These are phyloP conservation scores for Canavalia ensiformis DNA, from an alignment of 306 rosid genomes.

Conservation along the genomic window DNA sequence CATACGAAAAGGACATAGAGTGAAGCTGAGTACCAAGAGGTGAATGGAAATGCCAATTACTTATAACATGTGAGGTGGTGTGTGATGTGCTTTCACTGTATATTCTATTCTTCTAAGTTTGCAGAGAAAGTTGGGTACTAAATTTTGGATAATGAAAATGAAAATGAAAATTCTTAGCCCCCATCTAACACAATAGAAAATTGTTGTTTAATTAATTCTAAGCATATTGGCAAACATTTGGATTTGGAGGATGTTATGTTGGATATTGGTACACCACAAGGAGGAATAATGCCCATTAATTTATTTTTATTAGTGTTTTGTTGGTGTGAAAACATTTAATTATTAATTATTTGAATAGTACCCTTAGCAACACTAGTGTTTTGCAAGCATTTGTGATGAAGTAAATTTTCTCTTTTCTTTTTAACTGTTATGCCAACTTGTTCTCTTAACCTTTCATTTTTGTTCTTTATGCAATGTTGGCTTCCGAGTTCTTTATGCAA, in stretches of 20 bases:
- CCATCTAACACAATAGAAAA: slow-evolving; percentile 66
- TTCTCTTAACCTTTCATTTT: too few relatives aligned
- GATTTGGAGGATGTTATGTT: slow-evolving; percentile 38
- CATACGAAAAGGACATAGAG: slow-evolving; percentile 46
- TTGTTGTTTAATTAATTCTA: neutral
- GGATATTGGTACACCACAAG: slow-evolving; percentile 11
- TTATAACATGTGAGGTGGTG: slow-evolving; percentile 37
- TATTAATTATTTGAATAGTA: too few relatives aligned
- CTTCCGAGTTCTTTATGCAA: too few relatives aligned
- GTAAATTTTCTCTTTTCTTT: too few relatives aligned
- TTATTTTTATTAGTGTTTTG: neutral
- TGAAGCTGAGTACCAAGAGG: slow-evolving; percentile 64
- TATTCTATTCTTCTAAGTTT: slow-evolving; percentile 38
- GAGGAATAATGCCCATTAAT: slow-evolving; percentile 5
- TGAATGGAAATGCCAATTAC: slow-evolving; percentile 32
- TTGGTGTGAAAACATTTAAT: neutral
- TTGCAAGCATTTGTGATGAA: too few relatives aligned
- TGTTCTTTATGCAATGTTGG: too few relatives aligned
- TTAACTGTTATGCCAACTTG: too few relatives aligned
- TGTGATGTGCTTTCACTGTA: slow-evolving; percentile 32
- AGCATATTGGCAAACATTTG: slow-evolving; percentile 47
- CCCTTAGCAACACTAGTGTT: too few relatives aligned
- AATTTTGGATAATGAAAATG: slow-evolving; percentile 54
- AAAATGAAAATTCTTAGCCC: slow-evolving; percentile 70
- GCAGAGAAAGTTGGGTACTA: slow-evolving; percentile 37